Conservation (phyloP, 495 filamentous ascomycete genomes). For the Trichocladium uniseriatum region DNA sequence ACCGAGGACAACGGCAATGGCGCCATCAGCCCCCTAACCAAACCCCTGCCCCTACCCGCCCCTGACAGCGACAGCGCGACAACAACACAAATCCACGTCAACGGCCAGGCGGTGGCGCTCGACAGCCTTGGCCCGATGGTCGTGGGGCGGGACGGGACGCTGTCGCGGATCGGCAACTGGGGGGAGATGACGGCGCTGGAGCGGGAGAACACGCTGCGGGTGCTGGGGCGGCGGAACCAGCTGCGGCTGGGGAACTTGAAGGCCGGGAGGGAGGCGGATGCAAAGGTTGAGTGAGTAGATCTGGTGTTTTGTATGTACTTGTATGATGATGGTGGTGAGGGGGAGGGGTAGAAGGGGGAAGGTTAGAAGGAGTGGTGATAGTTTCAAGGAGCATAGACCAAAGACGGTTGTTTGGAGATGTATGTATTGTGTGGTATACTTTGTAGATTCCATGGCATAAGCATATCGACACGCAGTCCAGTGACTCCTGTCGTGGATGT, state of each 20-base stretch:
- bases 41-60: no score
- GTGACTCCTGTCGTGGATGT: no score
- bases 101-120: slow-evolving; percentile 40
- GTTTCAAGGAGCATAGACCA: not conserved
- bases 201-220: slow-evolving; percentile 49
- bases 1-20: not conserved
- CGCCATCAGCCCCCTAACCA: no score
- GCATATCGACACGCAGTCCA: no score
- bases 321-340: not conserved
- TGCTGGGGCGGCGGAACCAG: slow-evolving; percentile 57
- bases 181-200: slow-evolving; percentile 55
- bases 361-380: not conserved
- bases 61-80: not conserved
- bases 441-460: no score
- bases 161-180: slow-evolving; percentile 61
- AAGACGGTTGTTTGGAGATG: not conserved
- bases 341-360: not conserved
- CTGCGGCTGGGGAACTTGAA: slow-evolving; percentile 47
- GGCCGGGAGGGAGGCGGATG: slow-evolving; percentile 20
- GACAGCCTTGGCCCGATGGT: slow-evolving; percentile 59
- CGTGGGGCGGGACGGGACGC: slow-evolving; percentile 55
- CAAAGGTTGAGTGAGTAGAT: slow-evolving; percentile 3
- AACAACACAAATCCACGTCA: slow-evolving; percentile 18
- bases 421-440: not conserved
- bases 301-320: no score